Percentiles rank a stretch among this genome's conserved stretches.
Evolutionary conservation across 495 filamentous ascomycete species (phyloP).

Genomic region (Schizothecium vesticola): DNA sequence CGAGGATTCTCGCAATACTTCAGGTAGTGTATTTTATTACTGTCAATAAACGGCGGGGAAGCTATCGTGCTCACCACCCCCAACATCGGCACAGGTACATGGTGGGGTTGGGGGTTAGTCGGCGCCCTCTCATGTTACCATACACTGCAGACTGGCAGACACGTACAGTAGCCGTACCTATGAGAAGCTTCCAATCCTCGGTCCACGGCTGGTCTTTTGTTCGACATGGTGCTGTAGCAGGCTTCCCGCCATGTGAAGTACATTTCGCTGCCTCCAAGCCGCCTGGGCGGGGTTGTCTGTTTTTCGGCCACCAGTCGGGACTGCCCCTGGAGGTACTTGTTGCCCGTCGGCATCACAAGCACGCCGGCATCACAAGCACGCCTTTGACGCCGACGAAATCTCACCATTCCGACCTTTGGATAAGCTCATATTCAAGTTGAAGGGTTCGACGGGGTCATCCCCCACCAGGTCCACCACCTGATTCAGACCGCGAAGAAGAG

Average conservation of each 20-base stretch:
- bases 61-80: neutral
- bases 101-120: neutral
- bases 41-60: neutral
- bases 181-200: neutral
- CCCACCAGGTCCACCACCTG: neutral
- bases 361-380: neutral
- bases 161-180: neutral
- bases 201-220: neutral
- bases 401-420: neutral
- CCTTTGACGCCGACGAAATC: neutral
- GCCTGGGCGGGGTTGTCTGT: neutral
- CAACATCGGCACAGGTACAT: neutral
- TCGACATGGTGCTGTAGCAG: neutral
- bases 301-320: neutral
- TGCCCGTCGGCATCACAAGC: neutral
- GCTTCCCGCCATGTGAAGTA: neutral
- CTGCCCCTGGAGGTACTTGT: no score
- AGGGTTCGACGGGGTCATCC: neutral
- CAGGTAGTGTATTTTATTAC: neutral
- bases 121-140: neutral
- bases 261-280: neutral
- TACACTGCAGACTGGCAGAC: neutral
- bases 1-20: neutral
- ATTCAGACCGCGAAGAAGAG: neutral
- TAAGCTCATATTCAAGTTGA: neutral